Evolutionary conservation across 2,329 filamentous ascomycete genomes (phyloP).

Genomic region (Sarocladiaceae sp.): DNA sequence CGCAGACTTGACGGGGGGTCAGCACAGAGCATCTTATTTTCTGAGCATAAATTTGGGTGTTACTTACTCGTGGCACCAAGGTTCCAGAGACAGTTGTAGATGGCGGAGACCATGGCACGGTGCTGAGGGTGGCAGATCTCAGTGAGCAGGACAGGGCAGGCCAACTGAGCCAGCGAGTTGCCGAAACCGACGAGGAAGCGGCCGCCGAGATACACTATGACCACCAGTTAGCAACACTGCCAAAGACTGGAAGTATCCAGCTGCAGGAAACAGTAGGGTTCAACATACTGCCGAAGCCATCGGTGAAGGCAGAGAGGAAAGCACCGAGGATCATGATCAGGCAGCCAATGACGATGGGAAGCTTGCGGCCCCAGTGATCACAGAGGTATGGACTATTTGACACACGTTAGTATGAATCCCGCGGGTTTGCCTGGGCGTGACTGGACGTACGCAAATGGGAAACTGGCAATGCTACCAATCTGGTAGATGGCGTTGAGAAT

Average conservation of each 20-base stretch:
- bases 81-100: constrained; percentile 68
- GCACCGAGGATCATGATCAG: constrained; percentile 52
- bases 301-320: constrained; percentile 50
- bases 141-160: constrained; percentile 58
- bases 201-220: constrained; percentile 35
- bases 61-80: constrained; percentile 40
- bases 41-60: neutral
- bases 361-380: constrained; percentile 49
- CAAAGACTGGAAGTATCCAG: no score
- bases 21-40: neutral
- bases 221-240: no score
- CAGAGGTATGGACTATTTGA: constrained; percentile 41
- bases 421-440: neutral
- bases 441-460: constrained; percentile 14
- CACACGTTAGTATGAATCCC: neutral
- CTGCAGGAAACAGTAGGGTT: neutral
- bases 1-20: constrained; percentile 34
- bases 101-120: constrained; percentile 57
- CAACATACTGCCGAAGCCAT: constrained; percentile 28
- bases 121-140: constrained; percentile 67
- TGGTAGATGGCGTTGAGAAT: constrained; percentile 9
- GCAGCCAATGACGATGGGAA: constrained; percentile 50
- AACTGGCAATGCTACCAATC: constrained; percentile 9
- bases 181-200: constrained; percentile 53
- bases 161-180: constrained; percentile 59